phyloP scores from a whole-genome alignment of 1,284 basidiomycete genomes.

The Microbotryomycetes sp. region DNA sequence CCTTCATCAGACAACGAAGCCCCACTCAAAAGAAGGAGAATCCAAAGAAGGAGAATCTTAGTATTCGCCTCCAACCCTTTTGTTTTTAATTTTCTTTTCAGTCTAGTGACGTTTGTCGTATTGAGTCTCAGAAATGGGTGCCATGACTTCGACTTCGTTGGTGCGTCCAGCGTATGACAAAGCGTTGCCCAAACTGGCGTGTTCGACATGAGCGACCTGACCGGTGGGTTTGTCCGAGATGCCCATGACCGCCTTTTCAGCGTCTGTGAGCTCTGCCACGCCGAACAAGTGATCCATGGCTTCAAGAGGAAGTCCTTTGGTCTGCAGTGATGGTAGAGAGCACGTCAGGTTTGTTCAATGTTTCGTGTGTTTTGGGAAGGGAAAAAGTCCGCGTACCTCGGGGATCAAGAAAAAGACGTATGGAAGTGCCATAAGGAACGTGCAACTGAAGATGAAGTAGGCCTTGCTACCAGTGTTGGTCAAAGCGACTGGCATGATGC shows the following conservation, averaged over 20 bases:
- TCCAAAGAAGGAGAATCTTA: too few species aligned
- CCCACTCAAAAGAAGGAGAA: too few species aligned
- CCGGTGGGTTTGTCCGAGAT: neutral
- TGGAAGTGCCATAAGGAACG: slow-evolving; percentile 53
- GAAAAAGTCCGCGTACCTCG: too few species aligned
- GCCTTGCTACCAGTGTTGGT: slow-evolving; percentile 26
- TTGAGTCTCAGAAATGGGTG: neutral
- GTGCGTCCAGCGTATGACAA: neutral
- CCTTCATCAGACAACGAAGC: too few species aligned
- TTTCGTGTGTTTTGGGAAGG: too few species aligned
- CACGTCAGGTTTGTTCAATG: too few species aligned
- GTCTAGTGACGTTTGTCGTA: neutral
- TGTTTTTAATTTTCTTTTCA: too few species aligned
- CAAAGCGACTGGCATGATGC: slow-evolving; percentile 25
- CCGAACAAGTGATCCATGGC: slow-evolving; percentile 8
- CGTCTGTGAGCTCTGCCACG: slow-evolving; percentile 5
- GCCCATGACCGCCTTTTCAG: slow-evolving; percentile 2
- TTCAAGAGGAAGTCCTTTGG: neutral
- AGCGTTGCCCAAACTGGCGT: slow-evolving; percentile 1
- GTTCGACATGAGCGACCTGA: slow-evolving; percentile 1
- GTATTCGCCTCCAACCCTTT: too few species aligned
- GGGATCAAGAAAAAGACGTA: slow-evolving; percentile 61
- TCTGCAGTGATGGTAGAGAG: too few species aligned
- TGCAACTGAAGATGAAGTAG: slow-evolving; percentile 23
- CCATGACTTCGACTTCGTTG: slow-evolving; percentile 7